Base-by-base conservation (phyloP, 805 yeast species). In the Yarrowia hollandica region DNA sequence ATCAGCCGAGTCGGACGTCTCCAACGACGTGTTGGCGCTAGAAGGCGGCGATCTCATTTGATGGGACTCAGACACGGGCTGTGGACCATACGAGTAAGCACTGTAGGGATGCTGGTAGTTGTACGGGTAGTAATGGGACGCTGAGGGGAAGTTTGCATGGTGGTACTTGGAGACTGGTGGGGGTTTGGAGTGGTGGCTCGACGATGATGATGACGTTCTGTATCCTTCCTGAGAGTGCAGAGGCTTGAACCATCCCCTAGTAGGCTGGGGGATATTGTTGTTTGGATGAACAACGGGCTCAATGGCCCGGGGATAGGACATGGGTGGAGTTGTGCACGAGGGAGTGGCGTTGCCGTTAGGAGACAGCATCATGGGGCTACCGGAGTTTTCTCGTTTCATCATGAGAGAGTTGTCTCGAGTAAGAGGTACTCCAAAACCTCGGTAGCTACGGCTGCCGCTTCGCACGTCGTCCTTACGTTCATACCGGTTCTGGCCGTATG, bases 11-110 rank as follows among this genome's bases (percentile, higher is more conserved):
- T 28, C 52, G 2, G 16, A 14, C 7, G 48, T 5, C 8, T 44
- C 52, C 1, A 44, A 8, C 4, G 52, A 44, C 4, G 25, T 19
- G 19, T 28, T 44, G 9, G 25, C 14, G 9, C 50, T 26, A 23
- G 50, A 42, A 4, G 50, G 50, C 1, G 50, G 50, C n/a, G 50
- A 26, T 7, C 34, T 34, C 50, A 42, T 16, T 23, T 42, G 34
- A 10, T 39, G 46, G 12, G 22, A 2, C 22, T 41, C 48, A 7
- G 18, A 4, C 19, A 39, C 8, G 5, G 21, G 19, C n/a, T 39
- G 44, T 1, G n/a, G 12, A 10, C 10, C n/a, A n/a, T n/a, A n/a
- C n/a, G n/a, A 39, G 14, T 39, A 39, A 14, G 19, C 19, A 1
- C n/a, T 8, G 14, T 39, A 39, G 4, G 44, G 30, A 11, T 10